Evolutionary conservation across 371 early-diverging fungal species (phyloP), one percentile per base, ranked within the genome.

Genomic region (Zychaea mexicana): DNA sequence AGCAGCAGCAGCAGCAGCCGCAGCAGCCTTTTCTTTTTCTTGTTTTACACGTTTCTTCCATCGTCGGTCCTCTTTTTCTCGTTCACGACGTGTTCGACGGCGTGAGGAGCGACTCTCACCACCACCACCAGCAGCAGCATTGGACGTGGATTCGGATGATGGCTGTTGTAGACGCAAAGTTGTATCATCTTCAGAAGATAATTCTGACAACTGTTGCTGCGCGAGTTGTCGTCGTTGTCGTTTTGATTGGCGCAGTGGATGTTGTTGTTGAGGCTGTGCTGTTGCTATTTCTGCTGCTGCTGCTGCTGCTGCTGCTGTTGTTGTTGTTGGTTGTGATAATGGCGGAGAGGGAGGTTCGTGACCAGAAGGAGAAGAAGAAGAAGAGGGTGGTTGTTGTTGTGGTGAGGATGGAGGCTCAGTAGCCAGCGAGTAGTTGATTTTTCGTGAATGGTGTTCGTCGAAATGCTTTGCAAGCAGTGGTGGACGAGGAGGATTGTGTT

Each of bases 351-450:
- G 36, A 21, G 52, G 42, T 64, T 52, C 46, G n/a, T 38, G 30
- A 54, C 53, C 2, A 57, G 21, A 39, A 27, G 42, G 28, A 27
- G 61, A 46, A 28, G 36, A 36, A 33, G 61, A 32, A 15, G 46
- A 60, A 12, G 45, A 56, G 17, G 15, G 61, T 7, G 45, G 57
- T 12, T 52, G 57, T 26, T 57, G 67, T 13, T 42, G 52, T 27
- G 28, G 9, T 1, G 57, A 21, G 4, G 62, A 46, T 1, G 69
- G 10, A 6, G 61, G 52, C 42, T 78, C 85, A 2, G 86, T 83
- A 6, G 85, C 88, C 24, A 92, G 72, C 36, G 88, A 90, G 69
- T 92, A 92, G 67, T 90, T 89, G 60, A 90, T 91, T 70, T 91
- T 91, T 62, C 92, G 82, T 26, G 91, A 85, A 65, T 92, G 88